These are phyloP conservation scores for Aspergillus hiratsukae DNA, from an alignment of 2,329 filamentous ascomycete species.

Conservation along the genomic window DNA sequence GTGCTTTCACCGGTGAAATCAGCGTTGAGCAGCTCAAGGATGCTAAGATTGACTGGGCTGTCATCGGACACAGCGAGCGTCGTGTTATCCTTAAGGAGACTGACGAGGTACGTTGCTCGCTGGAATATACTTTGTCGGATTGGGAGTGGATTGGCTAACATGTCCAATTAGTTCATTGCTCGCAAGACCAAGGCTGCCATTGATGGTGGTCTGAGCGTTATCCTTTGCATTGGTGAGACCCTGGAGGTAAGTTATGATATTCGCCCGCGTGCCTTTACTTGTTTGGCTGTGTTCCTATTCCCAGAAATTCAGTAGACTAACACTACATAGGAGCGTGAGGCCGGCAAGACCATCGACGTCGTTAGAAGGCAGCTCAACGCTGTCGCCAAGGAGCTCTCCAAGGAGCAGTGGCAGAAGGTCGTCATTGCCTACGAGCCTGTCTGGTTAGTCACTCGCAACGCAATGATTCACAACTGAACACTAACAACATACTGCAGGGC, in stretches of 20 bases:
- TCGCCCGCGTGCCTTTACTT: too few relatives aligned
- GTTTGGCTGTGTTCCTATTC: conserved; percentile 14
- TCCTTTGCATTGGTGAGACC: conserved; percentile 96
- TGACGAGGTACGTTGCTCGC: conserved; percentile 53
- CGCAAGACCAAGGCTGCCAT: conserved; percentile 92
- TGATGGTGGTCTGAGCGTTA: conserved; percentile 81
- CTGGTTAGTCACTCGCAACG: conserved; percentile 60
- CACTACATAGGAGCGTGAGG: conserved; percentile 65
- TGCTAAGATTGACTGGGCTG: conserved; percentile 79
- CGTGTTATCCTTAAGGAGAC: conserved; percentile 83
- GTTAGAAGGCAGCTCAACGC: conserved; percentile 75
- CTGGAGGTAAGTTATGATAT: conserved; percentile 55
- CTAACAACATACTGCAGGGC: conserved; percentile 42
- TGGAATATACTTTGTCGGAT: neutral
- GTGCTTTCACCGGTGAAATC: conserved; percentile 96
- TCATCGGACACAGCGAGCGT: conserved; percentile 93
- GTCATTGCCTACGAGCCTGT: conserved; percentile 99
- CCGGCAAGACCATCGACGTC: conserved; percentile 70
- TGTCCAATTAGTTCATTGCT: conserved; percentile 61
- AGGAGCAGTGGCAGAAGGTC: conserved; percentile 86
- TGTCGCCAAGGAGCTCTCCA: conserved; percentile 60
- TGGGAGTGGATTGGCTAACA: conserved; percentile 2
- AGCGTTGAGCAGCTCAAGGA: conserved; percentile 88
- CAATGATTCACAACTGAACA: neutral
- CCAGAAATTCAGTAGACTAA: conserved; percentile 17